phyloP scores from a whole-genome alignment of 257 asterid species.

The Fraxinus anomala region DNA sequence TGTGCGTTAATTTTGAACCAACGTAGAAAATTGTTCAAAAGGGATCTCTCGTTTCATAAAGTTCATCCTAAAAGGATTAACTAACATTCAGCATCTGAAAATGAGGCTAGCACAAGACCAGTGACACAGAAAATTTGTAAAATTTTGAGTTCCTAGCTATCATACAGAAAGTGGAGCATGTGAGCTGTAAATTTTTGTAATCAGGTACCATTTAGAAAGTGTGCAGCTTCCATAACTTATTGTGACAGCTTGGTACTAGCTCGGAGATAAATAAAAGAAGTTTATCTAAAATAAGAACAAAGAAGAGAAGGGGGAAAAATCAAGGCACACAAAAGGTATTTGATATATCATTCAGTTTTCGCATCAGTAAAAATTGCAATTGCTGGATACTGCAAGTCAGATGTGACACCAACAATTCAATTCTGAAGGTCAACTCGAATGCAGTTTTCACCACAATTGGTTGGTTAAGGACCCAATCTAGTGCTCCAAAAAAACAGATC shows the following conservation, averaged over 20 bases:
- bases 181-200: neutral
- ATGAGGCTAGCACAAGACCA: neutral
- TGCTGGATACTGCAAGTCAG: neutral
- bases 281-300: neutral
- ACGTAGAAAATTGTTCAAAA: neutral
- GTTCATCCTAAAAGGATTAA: neutral
- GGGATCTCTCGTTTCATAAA: neutral
- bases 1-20: too few relatives aligned
- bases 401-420: neutral
- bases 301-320: neutral
- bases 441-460: neutral
- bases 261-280: neutral
- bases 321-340: neutral
- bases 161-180: neutral
- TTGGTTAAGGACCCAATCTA: neutral
- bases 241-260: neutral
- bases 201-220: neutral
- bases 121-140: neutral
- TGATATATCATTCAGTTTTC: neutral
- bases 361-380: neutral
- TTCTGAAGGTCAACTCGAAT: neutral
- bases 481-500: neutral
- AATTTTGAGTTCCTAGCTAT: neutral
- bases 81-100: neutral
- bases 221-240: neutral